Evolutionary conservation across 2,329 filamentous ascomycete species (phyloP).

Genomic region (Paecilomyces dactylethromorphus): DNA sequence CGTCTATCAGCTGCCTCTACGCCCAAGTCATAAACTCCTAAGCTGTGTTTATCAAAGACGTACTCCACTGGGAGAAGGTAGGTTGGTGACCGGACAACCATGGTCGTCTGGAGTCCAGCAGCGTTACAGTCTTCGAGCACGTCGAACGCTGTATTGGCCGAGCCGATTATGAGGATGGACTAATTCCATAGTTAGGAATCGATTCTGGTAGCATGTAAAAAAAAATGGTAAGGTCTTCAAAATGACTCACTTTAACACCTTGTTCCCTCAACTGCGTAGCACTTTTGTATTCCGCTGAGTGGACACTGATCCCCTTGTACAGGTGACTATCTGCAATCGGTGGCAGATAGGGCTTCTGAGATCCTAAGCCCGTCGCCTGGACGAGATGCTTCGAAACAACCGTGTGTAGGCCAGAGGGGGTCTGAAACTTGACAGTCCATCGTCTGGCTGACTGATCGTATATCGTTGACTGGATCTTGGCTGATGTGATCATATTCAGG

Average conservation of each 20-base stretch:
- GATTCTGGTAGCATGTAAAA: background rate
- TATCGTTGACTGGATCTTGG: constrained; percentile 16
- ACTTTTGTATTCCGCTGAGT: background rate
- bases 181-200: no score
- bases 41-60: constrained; percentile 12
- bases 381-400: background rate
- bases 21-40: constrained; percentile 18
- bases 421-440: constrained; percentile 19
- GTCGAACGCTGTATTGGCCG: constrained; percentile 43
- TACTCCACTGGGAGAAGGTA: constrained; percentile 18
- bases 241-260: background rate
- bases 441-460: constrained; percentile 14
- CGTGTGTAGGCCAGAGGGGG: background rate
- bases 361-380: background rate
- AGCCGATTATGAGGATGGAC: constrained; percentile 39
- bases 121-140: constrained; percentile 41
- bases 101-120: constrained; percentile 37
- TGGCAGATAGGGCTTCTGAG: background rate
- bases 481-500: constrained; percentile 24
- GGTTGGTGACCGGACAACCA: constrained; percentile 40
- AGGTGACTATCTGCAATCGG: background rate
- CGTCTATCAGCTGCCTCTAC: background rate
- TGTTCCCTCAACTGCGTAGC: background rate
- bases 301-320: background rate
- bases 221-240: no score